Evolutionary conservation across 2,329 filamentous ascomycete species (phyloP).

Genomic region (Colletotrichum cuscutae): DNA sequence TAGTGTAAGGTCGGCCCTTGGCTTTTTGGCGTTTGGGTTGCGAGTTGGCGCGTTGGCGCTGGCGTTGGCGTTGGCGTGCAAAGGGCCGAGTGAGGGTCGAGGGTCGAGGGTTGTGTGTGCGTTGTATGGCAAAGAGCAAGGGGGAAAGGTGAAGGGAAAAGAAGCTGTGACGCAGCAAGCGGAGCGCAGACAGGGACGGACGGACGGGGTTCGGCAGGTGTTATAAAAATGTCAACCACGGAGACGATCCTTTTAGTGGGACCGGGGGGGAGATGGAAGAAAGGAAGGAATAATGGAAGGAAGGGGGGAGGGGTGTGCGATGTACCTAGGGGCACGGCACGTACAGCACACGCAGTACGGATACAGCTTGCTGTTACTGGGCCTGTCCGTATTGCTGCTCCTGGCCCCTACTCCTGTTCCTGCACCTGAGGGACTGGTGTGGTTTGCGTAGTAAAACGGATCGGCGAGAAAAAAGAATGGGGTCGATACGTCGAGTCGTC

Average conservation of each 20-base stretch:
- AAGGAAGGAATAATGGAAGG: slow-evolving; percentile 9
- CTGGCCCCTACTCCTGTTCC: background rate
- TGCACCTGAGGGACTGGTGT: background rate
- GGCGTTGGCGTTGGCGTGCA: background rate
- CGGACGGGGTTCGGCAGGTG: slow-evolving; percentile 34
- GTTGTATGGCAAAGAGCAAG: slow-evolving; percentile 12
- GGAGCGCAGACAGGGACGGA: slow-evolving; percentile 31
- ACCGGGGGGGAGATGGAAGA: slow-evolving; percentile 26
- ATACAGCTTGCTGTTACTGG: background rate
- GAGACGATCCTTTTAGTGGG: slow-evolving; percentile 35
- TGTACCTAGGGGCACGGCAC: background rate
- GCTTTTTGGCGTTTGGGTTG: background rate
- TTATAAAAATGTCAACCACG: slow-evolving; percentile 36
- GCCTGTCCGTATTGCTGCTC: background rate
- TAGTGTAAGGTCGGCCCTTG: slow-evolving; percentile 20
- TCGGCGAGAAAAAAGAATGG: slow-evolving; percentile 20
- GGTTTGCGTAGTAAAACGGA: slow-evolving; percentile 5
- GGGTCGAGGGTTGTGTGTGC: background rate
- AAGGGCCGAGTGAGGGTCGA: background rate
- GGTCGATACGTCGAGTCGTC: background rate
- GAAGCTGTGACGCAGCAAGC: slow-evolving; percentile 33
- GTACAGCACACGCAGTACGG: background rate
- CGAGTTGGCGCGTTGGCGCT: no score
- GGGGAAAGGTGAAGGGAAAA: slow-evolving; percentile 15
- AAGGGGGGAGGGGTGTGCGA: slow-evolving; percentile 1